These are phyloP conservation scores for Penicillium sp. DNA, from an alignment of 2,329 filamentous ascomycete genomes.

Conservation along the genomic window DNA sequence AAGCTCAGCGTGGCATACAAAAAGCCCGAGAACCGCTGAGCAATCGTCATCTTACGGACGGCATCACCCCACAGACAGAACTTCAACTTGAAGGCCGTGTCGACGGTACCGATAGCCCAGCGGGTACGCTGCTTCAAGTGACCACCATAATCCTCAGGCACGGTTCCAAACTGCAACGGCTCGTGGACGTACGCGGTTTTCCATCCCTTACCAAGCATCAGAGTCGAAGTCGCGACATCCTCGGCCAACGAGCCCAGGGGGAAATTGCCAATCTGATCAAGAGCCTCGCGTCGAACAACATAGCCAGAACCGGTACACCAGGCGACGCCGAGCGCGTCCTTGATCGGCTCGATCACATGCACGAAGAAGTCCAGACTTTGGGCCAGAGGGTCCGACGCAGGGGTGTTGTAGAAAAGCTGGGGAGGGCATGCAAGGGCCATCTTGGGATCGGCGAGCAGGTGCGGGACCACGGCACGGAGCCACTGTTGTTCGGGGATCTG, in stretches of 20 bases:
- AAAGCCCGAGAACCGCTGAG: slow-evolving; percentile 65
- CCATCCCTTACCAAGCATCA: slow-evolving; percentile 67
- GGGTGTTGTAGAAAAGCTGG: slow-evolving; percentile 69
- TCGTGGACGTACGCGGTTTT: slow-evolving; percentile 67
- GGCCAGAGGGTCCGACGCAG: slow-evolving; percentile 62
- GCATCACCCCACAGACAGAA: slow-evolving; percentile 64
- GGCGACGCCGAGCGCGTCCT: slow-evolving; percentile 58
- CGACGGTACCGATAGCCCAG: slow-evolving; percentile 57
- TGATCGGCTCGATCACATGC: slow-evolving; percentile 57
- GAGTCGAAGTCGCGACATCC: slow-evolving; percentile 64
- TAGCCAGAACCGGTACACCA: slow-evolving; percentile 71
- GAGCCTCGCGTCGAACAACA: slow-evolving; percentile 62
- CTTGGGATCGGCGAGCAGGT: slow-evolving; percentile 62
- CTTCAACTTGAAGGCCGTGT: slow-evolving; percentile 65
- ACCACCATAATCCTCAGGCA: slow-evolving; percentile 45
- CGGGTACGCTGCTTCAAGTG: slow-evolving; percentile 47
- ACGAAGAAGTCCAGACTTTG: slow-evolving; percentile 66
- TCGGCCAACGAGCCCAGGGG: slow-evolving; percentile 66
- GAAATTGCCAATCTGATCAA: slow-evolving; percentile 67
- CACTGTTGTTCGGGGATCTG: slow-evolving; percentile 66
- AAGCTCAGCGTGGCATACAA: slow-evolving; percentile 62
- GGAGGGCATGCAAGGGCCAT: slow-evolving; percentile 66
- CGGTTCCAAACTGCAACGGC: slow-evolving; percentile 64
- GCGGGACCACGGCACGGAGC: slow-evolving; percentile 65
- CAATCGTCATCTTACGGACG: slow-evolving; percentile 60